Evolutionary conservation across 2,329 filamentous ascomycete species (phyloP).

Genomic region (Cercospora berteroae): DNA sequence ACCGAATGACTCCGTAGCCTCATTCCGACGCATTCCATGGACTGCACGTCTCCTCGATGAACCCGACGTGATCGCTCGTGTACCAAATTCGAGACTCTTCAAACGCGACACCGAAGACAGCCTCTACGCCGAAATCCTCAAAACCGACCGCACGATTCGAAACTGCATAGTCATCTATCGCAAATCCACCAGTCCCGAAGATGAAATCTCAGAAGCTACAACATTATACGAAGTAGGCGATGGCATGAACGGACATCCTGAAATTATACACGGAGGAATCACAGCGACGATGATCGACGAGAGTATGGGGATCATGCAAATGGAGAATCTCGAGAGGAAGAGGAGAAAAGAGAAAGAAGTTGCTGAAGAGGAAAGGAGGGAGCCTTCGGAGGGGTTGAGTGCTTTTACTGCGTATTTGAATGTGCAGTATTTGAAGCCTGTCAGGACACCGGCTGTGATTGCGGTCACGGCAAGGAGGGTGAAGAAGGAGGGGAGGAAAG

Average conservation of each 20-base stretch:
- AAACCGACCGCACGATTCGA: constrained; percentile 51
- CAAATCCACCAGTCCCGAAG: constrained; percentile 35
- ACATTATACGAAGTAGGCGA: constrained; percentile 49
- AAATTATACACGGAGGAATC: constrained; percentile 58
- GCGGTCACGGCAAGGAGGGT: constrained; percentile 45
- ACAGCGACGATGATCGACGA: constrained; percentile 60
- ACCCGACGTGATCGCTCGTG: constrained; percentile 42
- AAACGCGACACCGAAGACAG: constrained; percentile 50
- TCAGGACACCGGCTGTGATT: constrained; percentile 51
- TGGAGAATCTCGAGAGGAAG: constrained; percentile 41
- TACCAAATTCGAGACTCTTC: constrained; percentile 40
- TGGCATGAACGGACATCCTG: constrained; percentile 55
- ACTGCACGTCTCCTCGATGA: constrained; percentile 29
- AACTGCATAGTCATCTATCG: constrained; percentile 47
- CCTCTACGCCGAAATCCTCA: constrained; percentile 55
- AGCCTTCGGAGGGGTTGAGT: constrained; percentile 26
- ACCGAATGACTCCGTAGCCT: constrained; percentile 28
- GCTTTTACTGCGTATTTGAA: constrained; percentile 57
- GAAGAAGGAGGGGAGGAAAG: constrained; percentile 55
- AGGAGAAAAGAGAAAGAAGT: constrained; percentile 10
- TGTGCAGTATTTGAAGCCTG: constrained; percentile 54
- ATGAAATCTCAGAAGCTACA: constrained; percentile 35
- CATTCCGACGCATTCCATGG: constrained; percentile 38
- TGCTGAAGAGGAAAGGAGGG: constrained; percentile 27
- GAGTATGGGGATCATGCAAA: constrained; percentile 52